A percentile compares a stretch with the other conserved stretches of the same genome.
These are phyloP conservation scores for Apiotrichum porosum DNA, from an alignment of 1,284 basidiomycete species.

Conservation along the genomic window DNA sequence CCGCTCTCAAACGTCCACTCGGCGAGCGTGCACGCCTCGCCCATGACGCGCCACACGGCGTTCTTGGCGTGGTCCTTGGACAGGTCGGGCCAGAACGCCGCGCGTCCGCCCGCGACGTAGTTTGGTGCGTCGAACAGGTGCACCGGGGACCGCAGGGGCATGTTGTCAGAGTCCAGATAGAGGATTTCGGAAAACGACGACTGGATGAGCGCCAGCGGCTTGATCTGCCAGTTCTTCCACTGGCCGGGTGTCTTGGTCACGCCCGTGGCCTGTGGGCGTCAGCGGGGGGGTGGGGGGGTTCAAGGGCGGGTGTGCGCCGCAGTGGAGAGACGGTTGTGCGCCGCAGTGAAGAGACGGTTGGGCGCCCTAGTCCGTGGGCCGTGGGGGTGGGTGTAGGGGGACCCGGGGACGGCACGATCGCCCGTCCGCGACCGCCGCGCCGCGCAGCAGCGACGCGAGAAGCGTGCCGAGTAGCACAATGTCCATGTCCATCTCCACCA, in stretches of 20 bases:
- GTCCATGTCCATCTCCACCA: too few relatives aligned
- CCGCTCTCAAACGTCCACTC: slow-evolving; percentile 47
- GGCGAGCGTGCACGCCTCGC: slow-evolving; percentile 46
- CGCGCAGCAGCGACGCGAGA: too few relatives aligned
- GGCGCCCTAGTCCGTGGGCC: background rate
- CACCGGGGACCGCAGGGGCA: slow-evolving; percentile 47
- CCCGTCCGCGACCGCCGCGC: too few relatives aligned
- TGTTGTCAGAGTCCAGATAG: slow-evolving; percentile 50
- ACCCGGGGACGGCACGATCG: background rate
- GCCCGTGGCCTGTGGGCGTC: slow-evolving; percentile 16
- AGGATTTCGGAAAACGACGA: slow-evolving; percentile 51
- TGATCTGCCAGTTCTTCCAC: slow-evolving; percentile 47
- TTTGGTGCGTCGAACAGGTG: slow-evolving; percentile 47
- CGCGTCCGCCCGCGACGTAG: slow-evolving; percentile 44
- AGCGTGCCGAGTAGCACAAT: too few relatives aligned
- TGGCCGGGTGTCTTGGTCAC: slow-evolving; percentile 31
- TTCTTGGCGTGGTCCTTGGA: slow-evolving; percentile 52
- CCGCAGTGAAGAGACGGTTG: background rate
- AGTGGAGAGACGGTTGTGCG: too few relatives aligned
- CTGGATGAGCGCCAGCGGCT: slow-evolving; percentile 50
- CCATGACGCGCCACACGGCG: slow-evolving; percentile 52
- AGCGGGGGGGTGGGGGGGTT: too few relatives aligned
- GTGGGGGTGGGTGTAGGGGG: too few relatives aligned
- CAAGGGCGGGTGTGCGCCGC: too few relatives aligned
- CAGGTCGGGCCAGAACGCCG: slow-evolving; percentile 53